Evolutionary conservation across 1,139 yeast species (phyloP).

Genomic region (Pichia sp.): DNA sequence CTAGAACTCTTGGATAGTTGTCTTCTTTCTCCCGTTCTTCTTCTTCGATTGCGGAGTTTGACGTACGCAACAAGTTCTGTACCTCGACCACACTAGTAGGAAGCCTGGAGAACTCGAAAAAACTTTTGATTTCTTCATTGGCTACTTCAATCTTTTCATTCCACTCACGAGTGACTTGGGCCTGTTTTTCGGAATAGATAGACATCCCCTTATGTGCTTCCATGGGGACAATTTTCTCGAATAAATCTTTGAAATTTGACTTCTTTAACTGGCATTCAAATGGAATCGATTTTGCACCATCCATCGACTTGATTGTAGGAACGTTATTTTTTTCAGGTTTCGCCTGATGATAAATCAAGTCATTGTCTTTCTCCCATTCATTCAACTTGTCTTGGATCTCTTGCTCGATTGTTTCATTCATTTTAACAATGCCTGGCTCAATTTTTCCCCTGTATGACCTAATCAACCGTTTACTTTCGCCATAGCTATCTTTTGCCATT

Average conservation of each 20-base stretch:
- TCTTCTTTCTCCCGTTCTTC: constrained; percentile 22
- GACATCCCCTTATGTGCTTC: constrained; percentile 84
- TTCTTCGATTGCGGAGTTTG: constrained; percentile 20
- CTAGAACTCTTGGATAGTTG: constrained; percentile 29
- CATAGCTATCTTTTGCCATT: constrained; percentile 40
- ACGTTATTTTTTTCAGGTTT: constrained; percentile 60
- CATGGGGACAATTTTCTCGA: constrained; percentile 78
- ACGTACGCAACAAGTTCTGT: constrained; percentile 36
- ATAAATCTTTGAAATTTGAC: constrained; percentile 51
- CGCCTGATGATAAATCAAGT: constrained; percentile 76
- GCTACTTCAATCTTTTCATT: constrained; percentile 75
- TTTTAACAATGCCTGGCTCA: constrained; percentile 3
- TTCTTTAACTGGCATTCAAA: constrained; percentile 50
- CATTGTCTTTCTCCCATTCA: constrained; percentile 73
- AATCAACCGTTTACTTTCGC: background rate
- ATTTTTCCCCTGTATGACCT: background rate
- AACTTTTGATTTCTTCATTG: constrained; percentile 71
- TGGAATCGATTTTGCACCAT: constrained; percentile 65
- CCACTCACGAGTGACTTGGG: constrained; percentile 68
- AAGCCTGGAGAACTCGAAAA: constrained; percentile 71
- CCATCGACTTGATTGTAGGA: constrained; percentile 63
- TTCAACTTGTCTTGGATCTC: constrained; percentile 38
- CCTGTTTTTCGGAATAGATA: constrained; percentile 84
- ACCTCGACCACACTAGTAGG: constrained; percentile 63
- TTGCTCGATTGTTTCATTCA: constrained; percentile 9